phyloP scores from a whole-genome alignment of 2,329 filamentous ascomycete genomes.

The Macrophomina pseudophaseolina region DNA sequence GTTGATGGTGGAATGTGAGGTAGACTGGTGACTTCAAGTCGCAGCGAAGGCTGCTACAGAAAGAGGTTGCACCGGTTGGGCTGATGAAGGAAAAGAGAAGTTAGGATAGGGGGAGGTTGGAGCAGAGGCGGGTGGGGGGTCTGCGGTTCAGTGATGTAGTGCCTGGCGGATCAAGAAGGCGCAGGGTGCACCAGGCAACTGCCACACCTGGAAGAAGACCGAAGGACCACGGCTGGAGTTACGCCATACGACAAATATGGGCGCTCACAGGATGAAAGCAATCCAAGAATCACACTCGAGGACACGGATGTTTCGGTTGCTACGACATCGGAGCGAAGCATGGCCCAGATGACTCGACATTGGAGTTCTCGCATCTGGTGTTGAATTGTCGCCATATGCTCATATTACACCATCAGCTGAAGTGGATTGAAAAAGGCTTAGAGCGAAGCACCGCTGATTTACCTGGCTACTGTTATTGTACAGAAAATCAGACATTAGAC shows the following conservation, averaged over 20 bases:
- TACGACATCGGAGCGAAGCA: not conserved
- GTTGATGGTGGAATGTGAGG: not conserved
- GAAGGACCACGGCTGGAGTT: not conserved
- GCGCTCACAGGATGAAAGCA: too few relatives aligned
- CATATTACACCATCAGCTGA: not conserved
- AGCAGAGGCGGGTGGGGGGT: not conserved
- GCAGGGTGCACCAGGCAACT: not conserved
- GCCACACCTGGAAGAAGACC: not conserved
- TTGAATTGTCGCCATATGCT: not conserved
- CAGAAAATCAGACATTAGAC: not conserved
- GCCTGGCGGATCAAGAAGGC: not conserved
- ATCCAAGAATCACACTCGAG: too few relatives aligned
- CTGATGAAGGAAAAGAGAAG: not conserved
- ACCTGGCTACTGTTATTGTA: constrained; percentile 1
- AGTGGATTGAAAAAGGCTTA: not conserved
- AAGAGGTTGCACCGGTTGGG: not conserved
- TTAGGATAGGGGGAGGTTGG: not conserved
- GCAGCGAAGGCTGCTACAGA: not conserved
- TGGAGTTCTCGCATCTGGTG: not conserved
- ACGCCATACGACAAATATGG: too few relatives aligned
- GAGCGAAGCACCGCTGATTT: not conserved
- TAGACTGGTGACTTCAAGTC: not conserved
- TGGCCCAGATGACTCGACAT: not conserved
- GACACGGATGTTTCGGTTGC: too few relatives aligned
- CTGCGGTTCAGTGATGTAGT: not conserved